These are phyloP conservation scores for Salix purpurea DNA, from an alignment of 345 rosid genomes.

Conservation along the genomic window DNA sequence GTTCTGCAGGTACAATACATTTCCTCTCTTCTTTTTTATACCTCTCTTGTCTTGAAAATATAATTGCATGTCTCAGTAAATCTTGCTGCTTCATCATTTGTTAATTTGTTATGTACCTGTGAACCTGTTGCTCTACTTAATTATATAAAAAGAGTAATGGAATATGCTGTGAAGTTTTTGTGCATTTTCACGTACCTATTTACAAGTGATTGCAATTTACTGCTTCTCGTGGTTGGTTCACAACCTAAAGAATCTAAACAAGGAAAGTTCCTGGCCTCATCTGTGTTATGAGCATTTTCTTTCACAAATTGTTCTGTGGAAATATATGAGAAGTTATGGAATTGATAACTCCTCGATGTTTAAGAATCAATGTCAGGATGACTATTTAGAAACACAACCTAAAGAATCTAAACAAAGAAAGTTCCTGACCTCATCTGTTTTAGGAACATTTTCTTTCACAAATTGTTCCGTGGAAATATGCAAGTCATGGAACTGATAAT, in stretches of 20 bases:
- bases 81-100: background rate
- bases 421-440: background rate
- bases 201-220: too few relatives aligned
- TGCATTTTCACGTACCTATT: too few relatives aligned
- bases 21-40: background rate
- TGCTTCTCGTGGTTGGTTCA: background rate
- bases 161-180: background rate
- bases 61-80: background rate
- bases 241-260: background rate
- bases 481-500: background rate
- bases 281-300: background rate
- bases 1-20: slow-evolving; percentile 25
- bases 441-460: background rate
- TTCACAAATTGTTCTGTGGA: background rate
- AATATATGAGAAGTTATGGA: background rate
- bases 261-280: background rate
- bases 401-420: background rate
- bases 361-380: background rate
- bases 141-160: background rate
- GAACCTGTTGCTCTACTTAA: background rate
- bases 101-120: background rate
- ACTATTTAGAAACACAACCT: background rate
- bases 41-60: background rate
- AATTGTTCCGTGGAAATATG: background rate
- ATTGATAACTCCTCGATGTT: background rate